Conservation (phyloP, 306 rosid genomes). For the Morella rubra region DNA sequence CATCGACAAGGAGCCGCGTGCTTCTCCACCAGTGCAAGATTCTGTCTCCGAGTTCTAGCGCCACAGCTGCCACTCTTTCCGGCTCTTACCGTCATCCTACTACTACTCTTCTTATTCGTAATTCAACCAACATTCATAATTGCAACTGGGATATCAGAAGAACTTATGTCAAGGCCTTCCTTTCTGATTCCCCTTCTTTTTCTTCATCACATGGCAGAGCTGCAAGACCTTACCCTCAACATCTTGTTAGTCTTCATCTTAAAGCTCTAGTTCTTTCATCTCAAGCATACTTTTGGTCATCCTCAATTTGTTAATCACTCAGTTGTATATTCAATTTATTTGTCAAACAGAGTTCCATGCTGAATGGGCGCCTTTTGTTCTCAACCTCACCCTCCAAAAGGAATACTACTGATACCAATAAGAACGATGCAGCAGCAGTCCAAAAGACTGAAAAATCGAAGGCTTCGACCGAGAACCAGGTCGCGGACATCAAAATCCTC, state of each 20-base stretch:
- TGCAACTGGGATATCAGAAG: background rate
- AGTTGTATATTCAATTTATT: background rate
- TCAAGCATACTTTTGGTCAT: background rate
- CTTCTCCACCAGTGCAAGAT: constrained; percentile 21
- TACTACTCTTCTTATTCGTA: background rate
- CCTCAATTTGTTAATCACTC: no score
- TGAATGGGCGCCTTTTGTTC: constrained; percentile 31
- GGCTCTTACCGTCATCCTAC: background rate
- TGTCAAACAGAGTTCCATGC: constrained; percentile 25
- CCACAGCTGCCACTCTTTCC: background rate
- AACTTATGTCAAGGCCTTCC: constrained; percentile 34
- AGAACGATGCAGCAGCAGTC: constrained; percentile 19
- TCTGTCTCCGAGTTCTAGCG: background rate
- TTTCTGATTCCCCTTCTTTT: constrained; percentile 30
- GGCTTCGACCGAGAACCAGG: constrained; percentile 28
- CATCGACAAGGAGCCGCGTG: constrained; percentile 36
- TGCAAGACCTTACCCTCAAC: constrained; percentile 4
- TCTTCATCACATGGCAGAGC: constrained; percentile 18
- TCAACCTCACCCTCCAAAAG: constrained; percentile 30
- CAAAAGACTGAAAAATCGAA: constrained; percentile 7
- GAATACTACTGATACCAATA: background rate
- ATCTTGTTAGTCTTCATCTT: constrained; percentile 25
- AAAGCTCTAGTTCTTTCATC: background rate
- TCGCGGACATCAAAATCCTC: constrained; percentile 59
- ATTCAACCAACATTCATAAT: background rate